These are phyloP conservation scores for Saccharum officinarum DNA, from an alignment of 176 grass and related monocot genomes.

Conservation along the genomic window DNA sequence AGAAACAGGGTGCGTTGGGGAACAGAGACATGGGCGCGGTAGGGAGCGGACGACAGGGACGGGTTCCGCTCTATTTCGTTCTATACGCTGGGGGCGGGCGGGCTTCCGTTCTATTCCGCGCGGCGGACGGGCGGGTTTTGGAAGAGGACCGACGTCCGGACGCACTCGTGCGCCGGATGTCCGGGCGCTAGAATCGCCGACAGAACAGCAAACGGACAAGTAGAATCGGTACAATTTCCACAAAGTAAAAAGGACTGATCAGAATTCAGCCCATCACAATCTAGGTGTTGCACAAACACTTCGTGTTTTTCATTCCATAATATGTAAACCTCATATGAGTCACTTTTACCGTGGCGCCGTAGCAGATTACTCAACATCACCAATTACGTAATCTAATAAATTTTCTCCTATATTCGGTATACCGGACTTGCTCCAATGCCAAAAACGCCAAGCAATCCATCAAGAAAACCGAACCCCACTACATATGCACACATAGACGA, in stretches of 20 bases:
- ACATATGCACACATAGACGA: conserved; percentile 39
- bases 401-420: conserved; percentile 32
- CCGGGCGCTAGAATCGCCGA: too few species aligned
- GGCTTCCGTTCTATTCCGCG: too few species aligned
- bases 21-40: too few species aligned
- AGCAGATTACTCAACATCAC: conserved; percentile 29
- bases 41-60: too few species aligned
- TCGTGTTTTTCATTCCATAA: not conserved
- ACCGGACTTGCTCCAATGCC: conserved; percentile 49
- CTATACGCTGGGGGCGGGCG: too few species aligned
- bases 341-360: conserved; percentile 25
- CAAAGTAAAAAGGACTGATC: not conserved
- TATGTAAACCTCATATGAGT: not conserved
- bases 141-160: too few species aligned
- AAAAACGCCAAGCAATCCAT: conserved; percentile 58
- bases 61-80: too few species aligned
- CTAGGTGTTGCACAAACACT: conserved; percentile 29
- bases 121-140: too few species aligned
- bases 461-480: conserved; percentile 17
- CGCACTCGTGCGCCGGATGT: too few species aligned
- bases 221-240: not conserved
- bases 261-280: not conserved
- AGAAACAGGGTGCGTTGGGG: too few species aligned
- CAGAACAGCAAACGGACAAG: too few species aligned
- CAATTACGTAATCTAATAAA: conserved; percentile 15